Evolutionary conservation across 768 basidiomycete species (phyloP).

Genomic region (Rhizopogon vesiculosus): DNA sequence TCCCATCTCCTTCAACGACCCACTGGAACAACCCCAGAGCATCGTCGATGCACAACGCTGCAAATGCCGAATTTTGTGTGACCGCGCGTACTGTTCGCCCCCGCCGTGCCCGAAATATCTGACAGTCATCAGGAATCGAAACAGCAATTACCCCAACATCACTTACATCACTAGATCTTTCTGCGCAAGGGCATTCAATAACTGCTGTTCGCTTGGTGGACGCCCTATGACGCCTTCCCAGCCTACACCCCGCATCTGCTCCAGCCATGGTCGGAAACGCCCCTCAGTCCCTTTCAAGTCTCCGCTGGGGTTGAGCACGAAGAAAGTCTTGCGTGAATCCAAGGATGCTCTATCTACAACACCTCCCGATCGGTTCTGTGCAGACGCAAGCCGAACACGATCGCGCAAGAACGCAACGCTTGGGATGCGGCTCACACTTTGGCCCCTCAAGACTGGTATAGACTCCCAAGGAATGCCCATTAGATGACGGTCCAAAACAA

Average conservation of each 20-base stretch:
- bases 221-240: constrained; percentile 84
- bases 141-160: neutral
- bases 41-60: constrained; percentile 88
- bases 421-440: constrained; percentile 90
- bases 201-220: constrained; percentile 79
- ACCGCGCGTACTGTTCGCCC: constrained; percentile 89
- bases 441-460: constrained; percentile 76
- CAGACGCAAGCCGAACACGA: constrained; percentile 56
- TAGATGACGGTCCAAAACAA: constrained; percentile 86
- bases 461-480: constrained; percentile 96
- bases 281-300: constrained; percentile 83
- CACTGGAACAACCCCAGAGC: constrained; percentile 99
- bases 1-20: constrained; percentile 82
- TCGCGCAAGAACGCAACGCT: constrained; percentile 86
- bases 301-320: constrained; percentile 88
- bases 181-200: constrained; percentile 63
- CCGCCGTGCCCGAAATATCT: constrained; percentile 99
- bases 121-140: constrained; percentile 6
- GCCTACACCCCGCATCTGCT: constrained; percentile 63
- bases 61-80: constrained; percentile 78
- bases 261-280: constrained; percentile 75
- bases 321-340: constrained; percentile 69
- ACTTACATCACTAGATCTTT: constrained; percentile 91
- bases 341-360: constrained; percentile 47
- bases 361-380: constrained; percentile 6